These are phyloP conservation scores for Solanum chiquidenum DNA, from an alignment of 257 asterid species.

Conservation along the genomic window DNA sequence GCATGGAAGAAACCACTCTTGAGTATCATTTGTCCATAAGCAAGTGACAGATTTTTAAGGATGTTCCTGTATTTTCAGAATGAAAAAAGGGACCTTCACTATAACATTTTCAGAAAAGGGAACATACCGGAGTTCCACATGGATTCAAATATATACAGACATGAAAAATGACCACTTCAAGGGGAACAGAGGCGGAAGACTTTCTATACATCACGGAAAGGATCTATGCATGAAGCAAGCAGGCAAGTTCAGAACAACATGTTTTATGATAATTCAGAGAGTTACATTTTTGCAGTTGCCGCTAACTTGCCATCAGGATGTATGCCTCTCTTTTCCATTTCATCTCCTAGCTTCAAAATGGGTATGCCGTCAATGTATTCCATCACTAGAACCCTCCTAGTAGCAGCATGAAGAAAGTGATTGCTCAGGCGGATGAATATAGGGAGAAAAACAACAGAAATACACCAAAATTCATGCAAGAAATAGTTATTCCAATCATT, in stretches of 20 bases:
- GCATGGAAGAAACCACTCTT: slow-evolving; percentile 98
- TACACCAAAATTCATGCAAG: not conserved
- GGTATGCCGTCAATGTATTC: slow-evolving; percentile 92
- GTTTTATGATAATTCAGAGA: slow-evolving; percentile 27
- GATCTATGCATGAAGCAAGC: not conserved
- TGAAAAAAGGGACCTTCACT: not conserved
- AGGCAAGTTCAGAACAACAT: slow-evolving; percentile 18
- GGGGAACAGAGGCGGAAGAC: not conserved
- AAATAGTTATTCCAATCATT: not conserved
- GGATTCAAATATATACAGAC: not conserved
- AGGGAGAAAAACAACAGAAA: not conserved
- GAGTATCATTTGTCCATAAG: slow-evolving; percentile 97
- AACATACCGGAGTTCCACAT: not conserved
- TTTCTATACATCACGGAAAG: not conserved
- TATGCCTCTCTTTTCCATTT: slow-evolving; percentile 89
- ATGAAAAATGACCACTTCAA: not conserved
- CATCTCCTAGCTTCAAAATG: slow-evolving; percentile 85
- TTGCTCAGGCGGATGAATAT: not conserved
- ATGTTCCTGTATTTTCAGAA: slow-evolving; percentile 55
- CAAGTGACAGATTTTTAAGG: slow-evolving; percentile 77
- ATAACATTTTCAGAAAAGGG: not conserved
- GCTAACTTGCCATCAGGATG: slow-evolving; percentile 86
- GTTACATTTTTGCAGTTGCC: slow-evolving; percentile 94
- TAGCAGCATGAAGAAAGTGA: slow-evolving; percentile 10
- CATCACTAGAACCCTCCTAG: slow-evolving; percentile 88